phyloP scores from a whole-genome alignment of 1,284 basidiomycete genomes.

The Sanghuangporus weigelae region DNA sequence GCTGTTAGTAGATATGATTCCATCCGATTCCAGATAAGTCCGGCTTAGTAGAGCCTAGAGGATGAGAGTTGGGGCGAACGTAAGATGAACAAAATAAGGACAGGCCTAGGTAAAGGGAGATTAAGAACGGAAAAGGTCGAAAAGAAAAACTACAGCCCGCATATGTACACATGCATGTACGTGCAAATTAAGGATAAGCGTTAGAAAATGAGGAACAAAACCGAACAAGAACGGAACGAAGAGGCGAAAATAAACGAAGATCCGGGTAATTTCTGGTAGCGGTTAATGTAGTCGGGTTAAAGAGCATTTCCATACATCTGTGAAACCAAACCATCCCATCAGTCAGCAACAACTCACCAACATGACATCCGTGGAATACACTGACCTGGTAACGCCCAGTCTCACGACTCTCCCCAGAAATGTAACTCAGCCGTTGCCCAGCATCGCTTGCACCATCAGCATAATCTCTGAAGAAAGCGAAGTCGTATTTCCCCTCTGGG shows the following conservation, averaged over 20 bases:
- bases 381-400: background rate
- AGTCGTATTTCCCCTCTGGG: background rate
- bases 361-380: background rate
- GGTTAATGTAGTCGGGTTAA: background rate
- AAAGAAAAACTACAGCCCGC: no score
- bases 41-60: no score
- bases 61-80: no score
- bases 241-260: background rate
- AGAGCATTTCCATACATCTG: background rate
- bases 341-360: background rate
- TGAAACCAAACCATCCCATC: background rate
- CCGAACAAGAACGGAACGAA: background rate
- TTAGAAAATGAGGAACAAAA: background rate
- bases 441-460: background rate
- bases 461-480: background rate
- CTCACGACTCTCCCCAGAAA: background rate
- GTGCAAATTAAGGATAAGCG: background rate
- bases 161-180: background rate
- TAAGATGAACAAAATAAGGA: no score
- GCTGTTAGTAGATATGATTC: no score
- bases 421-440: background rate
- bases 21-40: no score
- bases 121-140: no score
- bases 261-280: background rate
- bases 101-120: no score